These are phyloP conservation scores for Kwoniella newhampshirensis DNA, from an alignment of 768 basidiomycete species.

Conservation along the genomic window DNA sequence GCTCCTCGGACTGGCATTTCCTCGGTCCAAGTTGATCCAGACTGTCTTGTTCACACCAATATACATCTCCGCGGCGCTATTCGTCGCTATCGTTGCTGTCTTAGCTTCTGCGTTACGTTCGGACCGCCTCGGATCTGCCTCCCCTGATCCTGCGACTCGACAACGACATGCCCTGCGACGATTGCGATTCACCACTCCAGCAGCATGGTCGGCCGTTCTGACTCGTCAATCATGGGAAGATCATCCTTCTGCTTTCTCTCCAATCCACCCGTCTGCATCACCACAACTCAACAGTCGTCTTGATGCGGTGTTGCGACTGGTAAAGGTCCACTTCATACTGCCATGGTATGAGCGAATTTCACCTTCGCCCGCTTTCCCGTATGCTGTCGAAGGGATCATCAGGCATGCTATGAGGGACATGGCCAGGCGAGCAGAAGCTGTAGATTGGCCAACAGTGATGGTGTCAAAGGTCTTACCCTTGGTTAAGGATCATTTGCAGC, in stretches of 20 bases:
- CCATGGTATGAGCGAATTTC: conserved; percentile 88
- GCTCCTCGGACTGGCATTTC: conserved; percentile 18
- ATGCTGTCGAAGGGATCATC: conserved; percentile 73
- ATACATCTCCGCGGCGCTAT: conserved; percentile 13
- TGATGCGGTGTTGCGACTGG: conserved; percentile 75
- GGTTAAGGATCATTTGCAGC: conserved; percentile 82
- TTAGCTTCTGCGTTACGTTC: conserved; percentile 5
- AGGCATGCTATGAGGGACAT: conserved; percentile 66
- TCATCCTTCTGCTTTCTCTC: conserved; percentile 63
- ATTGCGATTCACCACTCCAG: conserved; percentile 82
- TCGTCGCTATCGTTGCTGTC: conserved; percentile 11
- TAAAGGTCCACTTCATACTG: conserved; percentile 81
- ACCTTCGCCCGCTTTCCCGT: conserved; percentile 81
- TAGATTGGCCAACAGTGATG: conserved; percentile 73
- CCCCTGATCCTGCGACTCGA: conserved; percentile 1
- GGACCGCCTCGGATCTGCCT: not conserved
- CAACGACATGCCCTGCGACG: conserved; percentile 63
- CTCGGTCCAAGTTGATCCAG: conserved; percentile 19
- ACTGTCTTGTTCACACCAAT: conserved; percentile 18
- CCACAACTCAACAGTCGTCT: conserved; percentile 65
- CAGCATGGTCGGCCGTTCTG: conserved; percentile 88
- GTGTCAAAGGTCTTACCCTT: conserved; percentile 85
- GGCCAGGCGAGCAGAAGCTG: conserved; percentile 59
- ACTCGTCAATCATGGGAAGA: conserved; percentile 89
- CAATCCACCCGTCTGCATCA: conserved; percentile 65